A percentile compares a stretch with the other conserved stretches of the same genome.
These are phyloP conservation scores for Colletotrichum costaricense DNA, from an alignment of 2,329 filamentous ascomycete genomes.

Conservation along the genomic window DNA sequence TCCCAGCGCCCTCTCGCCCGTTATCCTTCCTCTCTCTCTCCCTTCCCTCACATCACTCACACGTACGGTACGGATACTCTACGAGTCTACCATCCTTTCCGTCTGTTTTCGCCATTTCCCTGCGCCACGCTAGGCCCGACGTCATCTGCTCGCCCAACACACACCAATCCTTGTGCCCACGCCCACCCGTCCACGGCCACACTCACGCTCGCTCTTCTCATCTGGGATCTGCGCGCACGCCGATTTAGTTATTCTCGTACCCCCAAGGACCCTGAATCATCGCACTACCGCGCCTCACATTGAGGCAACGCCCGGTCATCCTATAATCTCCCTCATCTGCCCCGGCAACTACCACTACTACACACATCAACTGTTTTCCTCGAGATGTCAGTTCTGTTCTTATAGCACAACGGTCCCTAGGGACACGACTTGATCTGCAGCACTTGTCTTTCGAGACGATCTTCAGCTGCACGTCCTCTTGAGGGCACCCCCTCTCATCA, in stretches of 20 bases:
- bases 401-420: slow-evolving; percentile 58
- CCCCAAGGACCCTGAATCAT: slow-evolving; percentile 34
- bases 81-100: neutral
- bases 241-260: slow-evolving; percentile 33
- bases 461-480: slow-evolving; percentile 24
- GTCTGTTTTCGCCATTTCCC: slow-evolving; percentile 23
- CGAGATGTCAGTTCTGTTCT: slow-evolving; percentile 43
- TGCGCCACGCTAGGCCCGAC: slow-evolving; percentile 36
- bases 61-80: neutral
- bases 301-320: slow-evolving; percentile 30
- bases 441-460: slow-evolving; percentile 31
- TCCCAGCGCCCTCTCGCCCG: slow-evolving; percentile 21
- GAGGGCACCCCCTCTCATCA: slow-evolving; percentile 25
- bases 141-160: slow-evolving; percentile 33
- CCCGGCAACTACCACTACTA: slow-evolving; percentile 10
- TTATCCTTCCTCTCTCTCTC: slow-evolving; percentile 3
- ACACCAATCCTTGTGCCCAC: slow-evolving; percentile 10
- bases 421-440: slow-evolving; percentile 48
- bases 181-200: slow-evolving; percentile 1
- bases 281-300: slow-evolving; percentile 26
- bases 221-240: slow-evolving; percentile 25
- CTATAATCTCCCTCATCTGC: slow-evolving; percentile 36
- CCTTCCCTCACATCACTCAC: neutral
- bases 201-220: slow-evolving; percentile 20
- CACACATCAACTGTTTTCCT: slow-evolving; percentile 9